These are phyloP conservation scores for Williopsis jadinii DNA, from an alignment of 1,139 yeast species.

Conservation along the genomic window DNA sequence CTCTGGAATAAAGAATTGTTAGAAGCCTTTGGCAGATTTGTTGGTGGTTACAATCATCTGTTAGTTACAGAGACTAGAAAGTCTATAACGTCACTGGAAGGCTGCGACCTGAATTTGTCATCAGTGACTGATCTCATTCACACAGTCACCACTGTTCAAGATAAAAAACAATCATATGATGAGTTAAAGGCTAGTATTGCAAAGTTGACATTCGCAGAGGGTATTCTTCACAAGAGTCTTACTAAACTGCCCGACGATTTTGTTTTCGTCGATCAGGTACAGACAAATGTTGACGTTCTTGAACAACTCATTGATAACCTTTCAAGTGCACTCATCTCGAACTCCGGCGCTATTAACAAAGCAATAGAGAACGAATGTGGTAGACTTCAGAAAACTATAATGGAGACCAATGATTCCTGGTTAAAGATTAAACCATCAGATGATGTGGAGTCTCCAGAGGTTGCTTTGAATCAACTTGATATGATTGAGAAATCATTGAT, in stretches of 20 bases:
- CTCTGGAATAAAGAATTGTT: slow-evolving; percentile 47
- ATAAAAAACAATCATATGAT: slow-evolving; percentile 25
- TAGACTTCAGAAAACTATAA: slow-evolving; percentile 32
- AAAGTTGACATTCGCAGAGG: slow-evolving; percentile 36
- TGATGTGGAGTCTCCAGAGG: slow-evolving; percentile 37
- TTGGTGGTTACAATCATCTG: slow-evolving; percentile 26
- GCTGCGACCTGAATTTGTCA: slow-evolving; percentile 26
- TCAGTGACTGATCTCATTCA: slow-evolving; percentile 31
- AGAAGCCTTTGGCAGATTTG: slow-evolving; percentile 34
- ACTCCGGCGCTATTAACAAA: slow-evolving; percentile 35
- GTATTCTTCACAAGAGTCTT: slow-evolving; percentile 36
- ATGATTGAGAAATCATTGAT: slow-evolving; percentile 33
- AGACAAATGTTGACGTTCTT: slow-evolving; percentile 41
- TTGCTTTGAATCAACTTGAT: slow-evolving; percentile 43
- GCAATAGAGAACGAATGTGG: slow-evolving; percentile 37
- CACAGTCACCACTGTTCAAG: slow-evolving; percentile 28
- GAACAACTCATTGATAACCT: slow-evolving; percentile 36
- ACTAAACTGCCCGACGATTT: slow-evolving; percentile 47
- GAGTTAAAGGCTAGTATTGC: slow-evolving; percentile 12
- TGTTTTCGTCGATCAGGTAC: slow-evolving; percentile 60
- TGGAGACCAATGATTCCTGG: slow-evolving; percentile 38
- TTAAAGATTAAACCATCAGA: slow-evolving; percentile 40
- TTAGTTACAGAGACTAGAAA: slow-evolving; percentile 24
- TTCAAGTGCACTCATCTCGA: slow-evolving; percentile 33
- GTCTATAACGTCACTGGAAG: slow-evolving; percentile 30